phyloP scores from a whole-genome alignment of 768 basidiomycete genomes.

The Kwoniella europaea region DNA sequence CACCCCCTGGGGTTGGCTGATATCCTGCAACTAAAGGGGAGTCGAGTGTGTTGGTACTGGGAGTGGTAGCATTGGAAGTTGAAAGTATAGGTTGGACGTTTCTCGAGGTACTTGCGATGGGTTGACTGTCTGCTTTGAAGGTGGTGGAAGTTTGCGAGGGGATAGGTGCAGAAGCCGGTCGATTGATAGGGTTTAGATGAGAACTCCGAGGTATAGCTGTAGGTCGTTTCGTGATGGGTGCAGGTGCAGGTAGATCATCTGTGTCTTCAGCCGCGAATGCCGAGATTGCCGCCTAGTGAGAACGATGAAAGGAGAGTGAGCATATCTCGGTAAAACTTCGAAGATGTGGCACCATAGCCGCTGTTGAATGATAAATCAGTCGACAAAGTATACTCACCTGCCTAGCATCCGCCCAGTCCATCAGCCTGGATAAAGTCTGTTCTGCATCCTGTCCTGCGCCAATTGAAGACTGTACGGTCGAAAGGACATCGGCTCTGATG shows the following conservation, averaged over 20 bases:
- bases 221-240: constrained; percentile 11
- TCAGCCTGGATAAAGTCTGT: constrained; percentile 42
- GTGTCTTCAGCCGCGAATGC: constrained; percentile 51
- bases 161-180: constrained; percentile 29
- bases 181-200: constrained; percentile 9
- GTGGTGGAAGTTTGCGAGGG: background rate
- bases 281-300: constrained; percentile 45
- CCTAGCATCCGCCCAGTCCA: constrained; percentile 55
- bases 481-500: constrained; percentile 45
- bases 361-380: background rate
- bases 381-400: constrained; percentile 32
- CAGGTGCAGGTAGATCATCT: constrained; percentile 23
- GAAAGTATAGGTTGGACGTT: background rate
- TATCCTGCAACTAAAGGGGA: constrained; percentile 5
- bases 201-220: constrained; percentile 1
- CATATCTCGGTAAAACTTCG: background rate
- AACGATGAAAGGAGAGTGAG: background rate
- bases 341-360: background rate
- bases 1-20: constrained; percentile 17
- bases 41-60: constrained; percentile 5
- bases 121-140: constrained; percentile 3
- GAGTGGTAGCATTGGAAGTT: constrained; percentile 11
- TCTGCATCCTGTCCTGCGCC: constrained; percentile 43
- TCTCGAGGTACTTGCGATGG: constrained; percentile 3
- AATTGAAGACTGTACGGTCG: constrained; percentile 47